Percentiles rank a stretch among this genome's conserved stretches.
Evolutionary conservation across 2,329 filamentous ascomycete genomes (phyloP).

Genomic region (Pestalotiopsis sp.): DNA sequence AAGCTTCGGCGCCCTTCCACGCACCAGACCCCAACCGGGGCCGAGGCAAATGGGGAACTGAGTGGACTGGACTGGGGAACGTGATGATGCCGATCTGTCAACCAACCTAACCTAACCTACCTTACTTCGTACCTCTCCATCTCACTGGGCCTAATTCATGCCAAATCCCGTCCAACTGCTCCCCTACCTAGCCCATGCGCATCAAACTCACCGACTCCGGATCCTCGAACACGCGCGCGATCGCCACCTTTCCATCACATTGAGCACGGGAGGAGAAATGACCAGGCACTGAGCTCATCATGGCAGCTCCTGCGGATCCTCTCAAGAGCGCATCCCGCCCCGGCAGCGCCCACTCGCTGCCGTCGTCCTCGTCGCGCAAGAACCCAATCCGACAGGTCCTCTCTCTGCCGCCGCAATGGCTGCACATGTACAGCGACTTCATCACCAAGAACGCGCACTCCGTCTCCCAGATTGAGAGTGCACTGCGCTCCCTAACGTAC

Average conservation of each 20-base stretch:
- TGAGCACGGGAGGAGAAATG: neutral
- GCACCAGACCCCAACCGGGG: neutral
- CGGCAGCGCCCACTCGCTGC: neutral
- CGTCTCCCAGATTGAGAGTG: slow-evolving; percentile 93
- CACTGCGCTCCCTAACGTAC: slow-evolving; percentile 89
- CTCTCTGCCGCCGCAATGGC: slow-evolving; percentile 65
- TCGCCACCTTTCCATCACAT: neutral
- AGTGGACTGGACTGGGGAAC: neutral
- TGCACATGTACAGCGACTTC: slow-evolving; percentile 80
- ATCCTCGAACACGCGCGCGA: neutral
- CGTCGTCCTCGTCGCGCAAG: slow-evolving; percentile 12
- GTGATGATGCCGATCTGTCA: neutral
- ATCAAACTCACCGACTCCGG: neutral
- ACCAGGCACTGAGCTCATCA: neutral
- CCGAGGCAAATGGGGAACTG: neutral
- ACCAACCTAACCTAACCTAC: neutral
- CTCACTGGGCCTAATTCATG: neutral
- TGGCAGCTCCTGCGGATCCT: slow-evolving; percentile 11
- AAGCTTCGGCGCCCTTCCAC: neutral
- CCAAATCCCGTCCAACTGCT: neutral
- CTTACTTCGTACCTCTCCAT: neutral
- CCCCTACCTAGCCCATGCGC: neutral
- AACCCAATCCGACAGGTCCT: slow-evolving; percentile 47
- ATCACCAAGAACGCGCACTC: slow-evolving; percentile 94
- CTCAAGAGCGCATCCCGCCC: slow-evolving; percentile 22